Percentiles rank a stretch among this genome's conserved stretches.
phyloP scores from a whole-genome alignment of 2,329 filamentous ascomycete species.

The Fusarium lyarnte region DNA sequence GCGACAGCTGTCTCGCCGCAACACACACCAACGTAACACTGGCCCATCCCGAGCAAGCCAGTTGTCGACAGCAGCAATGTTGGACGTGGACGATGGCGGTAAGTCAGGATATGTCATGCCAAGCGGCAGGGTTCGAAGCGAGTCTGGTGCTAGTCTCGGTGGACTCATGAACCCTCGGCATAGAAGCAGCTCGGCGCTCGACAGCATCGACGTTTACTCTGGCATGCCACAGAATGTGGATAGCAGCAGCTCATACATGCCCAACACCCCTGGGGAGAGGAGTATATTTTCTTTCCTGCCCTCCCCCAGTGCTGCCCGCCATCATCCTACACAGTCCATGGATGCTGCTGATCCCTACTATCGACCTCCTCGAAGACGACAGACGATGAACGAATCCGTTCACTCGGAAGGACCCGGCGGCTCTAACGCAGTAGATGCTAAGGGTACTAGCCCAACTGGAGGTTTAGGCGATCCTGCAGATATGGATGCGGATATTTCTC shows the following conservation, averaged over 20 bases:
- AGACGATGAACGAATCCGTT: conserved; percentile 60
- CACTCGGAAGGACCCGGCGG: conserved; percentile 46
- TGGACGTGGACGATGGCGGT: conserved; percentile 73
- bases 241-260: conserved; percentile 72
- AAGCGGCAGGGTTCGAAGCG: conserved; percentile 66
- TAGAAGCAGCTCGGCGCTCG: conserved; percentile 65
- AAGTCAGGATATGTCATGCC: conserved; percentile 68
- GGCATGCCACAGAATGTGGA: conserved; percentile 60
- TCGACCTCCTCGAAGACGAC: conserved; percentile 79
- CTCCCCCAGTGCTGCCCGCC: conserved; percentile 62
- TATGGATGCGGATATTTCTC: conserved; percentile 53
- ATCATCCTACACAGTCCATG: conserved; percentile 56
- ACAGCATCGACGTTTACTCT: conserved; percentile 59
- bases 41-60: conserved; percentile 80
- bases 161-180: conserved; percentile 58
- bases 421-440: conserved; percentile 47
- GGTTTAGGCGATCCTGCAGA: conserved; percentile 52
- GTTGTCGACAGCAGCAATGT: conserved; percentile 83
- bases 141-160: conserved; percentile 68
- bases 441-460: conserved; percentile 51
- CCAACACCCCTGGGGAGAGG: conserved; percentile 77
- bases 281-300: conserved; percentile 78
- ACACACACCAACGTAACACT: conserved; percentile 67
- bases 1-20: conserved; percentile 83
- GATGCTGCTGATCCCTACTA: conserved; percentile 83